A percentile compares a stretch with the other conserved stretches of the same genome.
These are phyloP conservation scores for Glutinoglossum americanum DNA, from an alignment of 495 filamentous ascomycete genomes.

Conservation along the genomic window DNA sequence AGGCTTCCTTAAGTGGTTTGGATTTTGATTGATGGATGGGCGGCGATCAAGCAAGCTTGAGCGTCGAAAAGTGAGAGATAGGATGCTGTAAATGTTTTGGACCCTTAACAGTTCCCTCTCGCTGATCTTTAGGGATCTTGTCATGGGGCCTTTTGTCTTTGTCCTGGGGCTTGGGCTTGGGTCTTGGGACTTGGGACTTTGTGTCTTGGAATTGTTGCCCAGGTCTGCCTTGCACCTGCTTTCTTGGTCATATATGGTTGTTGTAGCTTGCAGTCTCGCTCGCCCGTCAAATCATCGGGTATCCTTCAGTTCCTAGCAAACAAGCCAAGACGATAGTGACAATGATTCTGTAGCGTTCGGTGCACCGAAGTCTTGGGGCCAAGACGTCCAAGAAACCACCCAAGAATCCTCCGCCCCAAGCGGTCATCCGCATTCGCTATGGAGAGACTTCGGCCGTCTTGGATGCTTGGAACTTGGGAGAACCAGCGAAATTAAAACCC, in stretches of 20 bases:
- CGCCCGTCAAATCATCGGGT: not conserved
- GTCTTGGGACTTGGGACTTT: not conserved
- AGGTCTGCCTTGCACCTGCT: too few relatives aligned
- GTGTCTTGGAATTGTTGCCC: not conserved
- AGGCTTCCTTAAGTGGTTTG: too few relatives aligned
- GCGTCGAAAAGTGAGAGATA: too few relatives aligned
- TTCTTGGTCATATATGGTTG: too few relatives aligned
- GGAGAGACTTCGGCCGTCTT: not conserved
- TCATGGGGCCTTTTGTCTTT: too few relatives aligned
- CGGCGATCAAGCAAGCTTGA: too few relatives aligned
- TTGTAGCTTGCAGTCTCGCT: not conserved
- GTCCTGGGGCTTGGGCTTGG: too few relatives aligned
- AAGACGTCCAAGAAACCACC: not conserved
- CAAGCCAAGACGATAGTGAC: not conserved
- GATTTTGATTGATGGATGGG: too few relatives aligned
- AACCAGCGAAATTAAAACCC: not conserved
- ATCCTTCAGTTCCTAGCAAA: not conserved
- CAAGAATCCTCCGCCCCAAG: not conserved
- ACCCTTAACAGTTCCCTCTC: too few relatives aligned
- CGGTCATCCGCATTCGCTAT: not conserved
- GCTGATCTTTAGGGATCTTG: too few relatives aligned
- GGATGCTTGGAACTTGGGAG: not conserved
- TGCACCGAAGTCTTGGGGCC: not conserved
- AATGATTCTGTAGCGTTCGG: not conserved
- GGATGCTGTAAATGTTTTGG: too few relatives aligned